Base-by-base conservation (phyloP, 352 stramenopile species). In the Pythium pyrilobum region DNA sequence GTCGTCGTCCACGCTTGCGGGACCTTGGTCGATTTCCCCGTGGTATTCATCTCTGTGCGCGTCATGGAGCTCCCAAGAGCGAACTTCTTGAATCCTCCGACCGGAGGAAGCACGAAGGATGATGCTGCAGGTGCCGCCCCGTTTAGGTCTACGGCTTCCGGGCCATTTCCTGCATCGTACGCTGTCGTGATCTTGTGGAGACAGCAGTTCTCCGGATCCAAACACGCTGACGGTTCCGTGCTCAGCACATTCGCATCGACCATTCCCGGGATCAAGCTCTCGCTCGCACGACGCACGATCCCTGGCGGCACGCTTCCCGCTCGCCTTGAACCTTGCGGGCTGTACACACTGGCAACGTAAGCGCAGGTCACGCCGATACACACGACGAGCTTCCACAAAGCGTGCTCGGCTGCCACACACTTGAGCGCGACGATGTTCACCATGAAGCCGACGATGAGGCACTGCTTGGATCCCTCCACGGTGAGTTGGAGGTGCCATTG, bases 401-500 rank as follows among this genome's bases (percentile, higher is more conserved):
- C 75, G 36, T 86, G 69, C 63, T 90, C 77, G n/a, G 67, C 68
- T 11, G 71, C 77, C 0, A 88, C 45, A 10, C 71, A 85, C 53
- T 81, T 75, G 32, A 90, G 67, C 4, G 80, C 76, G 41, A 87
- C 66, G 12, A 88, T 88, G 51, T 90, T 90, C 18, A 90, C 57
- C 63, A 90, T 76, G 34, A 90, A 87, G 23, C 80, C 75, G 4
- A 86, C 62, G 52, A 90, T 90, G 25, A 88, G 56, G 41, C 77
- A 90, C 50, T 83, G 75, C 51, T 90, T 85, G 24, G 66, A 77
- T 11, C 80, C 80, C 43, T 87, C 77, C 3, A 88, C 55, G 0
- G 67, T 65, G 38, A 90, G 27, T 18, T 87, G 56, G 2, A 90
- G 60, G 33, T 72, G 56, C 75, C 77, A 90, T 9, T 58, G 56